phyloP scores from a whole-genome alignment of 2,329 filamentous ascomycete species.

The Purpureocillium lavendulum region DNA sequence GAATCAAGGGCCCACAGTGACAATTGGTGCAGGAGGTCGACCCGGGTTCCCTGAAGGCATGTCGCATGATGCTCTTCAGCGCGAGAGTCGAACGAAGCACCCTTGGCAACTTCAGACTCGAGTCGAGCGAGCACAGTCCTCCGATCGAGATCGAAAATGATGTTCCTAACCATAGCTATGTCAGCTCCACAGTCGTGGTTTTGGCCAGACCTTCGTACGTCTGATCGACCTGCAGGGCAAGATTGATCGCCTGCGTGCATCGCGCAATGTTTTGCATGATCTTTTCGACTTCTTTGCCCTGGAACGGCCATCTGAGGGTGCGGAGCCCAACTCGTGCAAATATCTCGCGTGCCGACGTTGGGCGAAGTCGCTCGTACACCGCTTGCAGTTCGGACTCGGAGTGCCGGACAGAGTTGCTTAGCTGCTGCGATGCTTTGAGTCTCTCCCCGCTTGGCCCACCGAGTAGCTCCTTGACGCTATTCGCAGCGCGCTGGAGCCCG shows the following conservation, averaged over 20 bases:
- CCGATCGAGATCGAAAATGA: constrained; percentile 8
- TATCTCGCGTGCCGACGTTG: constrained; percentile 4
- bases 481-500: constrained; percentile 15
- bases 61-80: constrained; percentile 21
- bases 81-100: constrained; percentile 24
- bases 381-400: constrained; percentile 12
- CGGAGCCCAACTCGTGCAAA: constrained; percentile 21
- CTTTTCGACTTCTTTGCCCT: constrained; percentile 23
- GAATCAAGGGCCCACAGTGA: constrained; percentile 15
- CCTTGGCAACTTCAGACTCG: constrained; percentile 7
- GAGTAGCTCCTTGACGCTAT: constrained; percentile 16
- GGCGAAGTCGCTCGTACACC: constrained; percentile 15
- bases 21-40: constrained; percentile 17
- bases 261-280: constrained; percentile 17
- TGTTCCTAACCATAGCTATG: too few relatives aligned
- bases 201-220: constrained; percentile 14
- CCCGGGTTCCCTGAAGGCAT: constrained; percentile 21
- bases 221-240: constrained; percentile 24
- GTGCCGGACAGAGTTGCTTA: constrained; percentile 11
- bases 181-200: too few relatives aligned
- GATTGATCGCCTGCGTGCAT: constrained; percentile 16
- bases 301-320: constrained; percentile 29
- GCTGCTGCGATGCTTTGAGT: constrained; percentile 16
- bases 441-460: constrained; percentile 14
- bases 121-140: constrained; percentile 14